Conservation (phyloP, 306 rosid species). For the Acacia melanoxylon region DNA sequence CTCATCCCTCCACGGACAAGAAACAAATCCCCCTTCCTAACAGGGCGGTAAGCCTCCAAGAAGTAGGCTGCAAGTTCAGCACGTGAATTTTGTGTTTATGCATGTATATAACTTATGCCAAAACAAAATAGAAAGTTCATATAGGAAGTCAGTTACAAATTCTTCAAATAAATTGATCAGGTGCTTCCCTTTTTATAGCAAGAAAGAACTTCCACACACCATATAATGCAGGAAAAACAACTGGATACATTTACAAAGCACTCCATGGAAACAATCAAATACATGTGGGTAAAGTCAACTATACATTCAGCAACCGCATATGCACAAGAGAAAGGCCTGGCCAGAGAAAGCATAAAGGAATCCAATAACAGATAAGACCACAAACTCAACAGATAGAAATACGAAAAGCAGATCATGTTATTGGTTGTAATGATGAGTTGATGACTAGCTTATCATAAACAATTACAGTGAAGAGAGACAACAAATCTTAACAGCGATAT, state of each 20-base stretch:
- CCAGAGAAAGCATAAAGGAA: not conserved
- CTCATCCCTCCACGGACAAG: conserved; percentile 69
- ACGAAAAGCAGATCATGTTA: not conserved
- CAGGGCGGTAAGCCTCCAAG: conserved; percentile 67
- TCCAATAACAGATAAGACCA: not conserved
- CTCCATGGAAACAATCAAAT: not conserved
- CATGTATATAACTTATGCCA: not conserved
- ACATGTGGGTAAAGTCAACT: not conserved
- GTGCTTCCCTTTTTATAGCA: not conserved
- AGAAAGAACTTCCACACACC: not conserved
- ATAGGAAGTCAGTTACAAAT: not conserved
- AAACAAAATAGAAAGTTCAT: not conserved
- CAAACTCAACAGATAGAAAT: not conserved
- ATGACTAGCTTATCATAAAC: not conserved
- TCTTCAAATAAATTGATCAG: not conserved
- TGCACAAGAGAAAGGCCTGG: not conserved
- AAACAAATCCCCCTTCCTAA: conserved; percentile 66
- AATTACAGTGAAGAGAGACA: not conserved
- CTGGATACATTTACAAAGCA: not conserved
- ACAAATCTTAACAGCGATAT: not conserved
- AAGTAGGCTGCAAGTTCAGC: conserved; percentile 52
- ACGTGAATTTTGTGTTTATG: not conserved
- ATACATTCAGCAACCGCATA: not conserved
- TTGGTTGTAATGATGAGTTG: not conserved
- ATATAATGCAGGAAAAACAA: not conserved